Evolutionary conservation across 257 asterid genomes (phyloP).

Genomic region (Solanum lycopersicoides): DNA sequence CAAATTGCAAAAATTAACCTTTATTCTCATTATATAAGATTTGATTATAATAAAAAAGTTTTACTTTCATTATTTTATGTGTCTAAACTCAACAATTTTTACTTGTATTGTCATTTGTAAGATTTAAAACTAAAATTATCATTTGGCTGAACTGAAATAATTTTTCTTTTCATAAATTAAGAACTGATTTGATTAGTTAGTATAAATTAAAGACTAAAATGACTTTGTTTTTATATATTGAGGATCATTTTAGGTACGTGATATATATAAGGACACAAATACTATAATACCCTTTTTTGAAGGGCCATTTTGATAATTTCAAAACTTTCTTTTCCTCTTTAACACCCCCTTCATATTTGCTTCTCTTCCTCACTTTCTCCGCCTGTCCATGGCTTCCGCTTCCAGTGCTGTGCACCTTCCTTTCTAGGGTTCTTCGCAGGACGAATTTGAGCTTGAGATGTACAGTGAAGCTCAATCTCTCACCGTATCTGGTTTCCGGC

Average conservation of each 20-base stretch:
- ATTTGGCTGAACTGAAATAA: background rate
- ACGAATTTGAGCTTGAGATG: background rate
- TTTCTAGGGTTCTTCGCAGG: background rate
- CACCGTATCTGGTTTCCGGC: background rate
- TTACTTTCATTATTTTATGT: background rate
- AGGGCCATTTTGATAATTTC: background rate
- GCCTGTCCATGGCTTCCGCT: background rate
- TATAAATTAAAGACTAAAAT: no score
- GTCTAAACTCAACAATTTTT: background rate
- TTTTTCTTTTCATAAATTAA: background rate
- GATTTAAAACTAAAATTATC: background rate
- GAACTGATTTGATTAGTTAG: background rate
- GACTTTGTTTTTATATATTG: no score
- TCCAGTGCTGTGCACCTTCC: background rate
- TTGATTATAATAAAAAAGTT: background rate
- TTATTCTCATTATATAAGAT: no score
- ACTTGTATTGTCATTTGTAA: background rate
- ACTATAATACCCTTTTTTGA: background rate
- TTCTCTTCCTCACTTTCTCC: background rate
- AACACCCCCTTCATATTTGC: background rate
- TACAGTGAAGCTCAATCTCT: background rate
- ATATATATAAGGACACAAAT: background rate
- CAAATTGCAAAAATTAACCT: no score
- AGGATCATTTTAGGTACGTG: background rate
- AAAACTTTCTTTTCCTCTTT: background rate